Conservation (phyloP, 345 rosid genomes). For the Reutealis trisperma region DNA sequence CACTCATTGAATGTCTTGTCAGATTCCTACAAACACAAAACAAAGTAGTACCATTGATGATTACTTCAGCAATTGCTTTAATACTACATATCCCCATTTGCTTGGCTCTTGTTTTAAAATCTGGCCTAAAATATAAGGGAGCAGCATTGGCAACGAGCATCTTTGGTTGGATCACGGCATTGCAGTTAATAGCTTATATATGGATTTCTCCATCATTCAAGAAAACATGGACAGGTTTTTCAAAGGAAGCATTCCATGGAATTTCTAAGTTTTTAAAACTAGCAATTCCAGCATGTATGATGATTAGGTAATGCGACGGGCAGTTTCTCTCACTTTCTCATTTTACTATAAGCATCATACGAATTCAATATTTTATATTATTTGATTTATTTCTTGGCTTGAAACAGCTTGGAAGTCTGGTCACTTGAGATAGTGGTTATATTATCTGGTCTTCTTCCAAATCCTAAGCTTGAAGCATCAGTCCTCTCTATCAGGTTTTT, state of each 20-base stretch:
- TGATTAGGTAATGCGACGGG: conserved; percentile 31
- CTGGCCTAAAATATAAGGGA: conserved; percentile 43
- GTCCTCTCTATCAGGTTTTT: conserved; percentile 43
- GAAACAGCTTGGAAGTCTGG: conserved; percentile 47
- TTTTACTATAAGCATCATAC: neutral
- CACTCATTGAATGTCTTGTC: conserved; percentile 35
- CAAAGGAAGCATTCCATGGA: conserved; percentile 29
- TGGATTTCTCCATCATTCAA: conserved; percentile 37
- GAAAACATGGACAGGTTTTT: conserved; percentile 41
- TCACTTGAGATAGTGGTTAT: conserved; percentile 42
- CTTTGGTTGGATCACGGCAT: conserved; percentile 37
- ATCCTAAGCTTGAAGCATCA: conserved; percentile 47
- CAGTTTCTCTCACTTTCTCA: neutral
- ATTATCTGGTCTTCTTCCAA: conserved; percentile 51
- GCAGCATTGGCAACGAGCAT: conserved; percentile 45
- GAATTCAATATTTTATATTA: neutral
- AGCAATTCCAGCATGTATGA: conserved; percentile 44
- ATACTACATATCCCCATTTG: conserved; percentile 34
- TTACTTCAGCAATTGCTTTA: conserved; percentile 40
- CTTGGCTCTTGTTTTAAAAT: conserved; percentile 44
- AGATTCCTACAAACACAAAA: conserved; percentile 51
- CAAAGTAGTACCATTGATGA: conserved; percentile 39
- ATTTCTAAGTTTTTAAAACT: conserved; percentile 34
- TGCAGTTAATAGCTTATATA: conserved; percentile 30
- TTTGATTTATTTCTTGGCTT: neutral